Evolutionary conservation across 148 eudicot genomes (phyloP).

Genomic region (Cornus controversa): DNA sequence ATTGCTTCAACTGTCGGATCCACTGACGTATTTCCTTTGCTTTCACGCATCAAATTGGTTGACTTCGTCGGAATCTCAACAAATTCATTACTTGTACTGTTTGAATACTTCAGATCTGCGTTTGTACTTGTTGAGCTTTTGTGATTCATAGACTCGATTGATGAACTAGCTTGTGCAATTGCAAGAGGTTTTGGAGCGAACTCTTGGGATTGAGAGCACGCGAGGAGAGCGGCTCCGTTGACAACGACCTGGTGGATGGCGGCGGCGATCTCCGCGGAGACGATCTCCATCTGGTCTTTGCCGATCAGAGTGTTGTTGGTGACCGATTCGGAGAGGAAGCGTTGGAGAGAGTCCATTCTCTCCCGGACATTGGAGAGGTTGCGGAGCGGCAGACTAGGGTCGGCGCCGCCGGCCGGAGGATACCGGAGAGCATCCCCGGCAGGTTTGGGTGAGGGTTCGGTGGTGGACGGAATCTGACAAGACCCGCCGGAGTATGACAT

Average conservation of each 20-base stretch:
- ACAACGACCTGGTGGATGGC: constrained; percentile 56
- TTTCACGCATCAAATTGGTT: too few species aligned
- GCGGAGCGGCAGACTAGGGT: constrained; percentile 31
- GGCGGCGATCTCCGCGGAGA: constrained; percentile 50
- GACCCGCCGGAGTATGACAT: neutral
- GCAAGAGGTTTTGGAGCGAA: neutral
- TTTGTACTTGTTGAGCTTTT: neutral
- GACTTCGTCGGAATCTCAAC: neutral
- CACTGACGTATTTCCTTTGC: too few species aligned
- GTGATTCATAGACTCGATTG: neutral
- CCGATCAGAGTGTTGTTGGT: constrained; percentile 30
- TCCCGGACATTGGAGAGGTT: constrained; percentile 47
- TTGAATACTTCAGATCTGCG: constrained; percentile 3
- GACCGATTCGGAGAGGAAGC: constrained; percentile 47
- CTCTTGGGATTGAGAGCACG: constrained; percentile 19
- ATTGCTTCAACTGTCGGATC: constrained; percentile 20
- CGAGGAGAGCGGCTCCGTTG: constrained; percentile 61
- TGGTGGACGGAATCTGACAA: neutral
- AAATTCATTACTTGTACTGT: neutral
- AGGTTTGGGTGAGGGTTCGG: neutral
- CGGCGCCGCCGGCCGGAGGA: constrained; percentile 13
- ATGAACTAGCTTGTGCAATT: neutral
- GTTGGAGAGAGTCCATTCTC: constrained; percentile 54
- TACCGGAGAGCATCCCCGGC: neutral
- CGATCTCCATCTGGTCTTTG: constrained; percentile 26